Evolutionary conservation across 768 basidiomycete genomes (phyloP), one percentile per base, ranked within the genome.

Genomic region (Rhodosporidiobolus odoratus): DNA sequence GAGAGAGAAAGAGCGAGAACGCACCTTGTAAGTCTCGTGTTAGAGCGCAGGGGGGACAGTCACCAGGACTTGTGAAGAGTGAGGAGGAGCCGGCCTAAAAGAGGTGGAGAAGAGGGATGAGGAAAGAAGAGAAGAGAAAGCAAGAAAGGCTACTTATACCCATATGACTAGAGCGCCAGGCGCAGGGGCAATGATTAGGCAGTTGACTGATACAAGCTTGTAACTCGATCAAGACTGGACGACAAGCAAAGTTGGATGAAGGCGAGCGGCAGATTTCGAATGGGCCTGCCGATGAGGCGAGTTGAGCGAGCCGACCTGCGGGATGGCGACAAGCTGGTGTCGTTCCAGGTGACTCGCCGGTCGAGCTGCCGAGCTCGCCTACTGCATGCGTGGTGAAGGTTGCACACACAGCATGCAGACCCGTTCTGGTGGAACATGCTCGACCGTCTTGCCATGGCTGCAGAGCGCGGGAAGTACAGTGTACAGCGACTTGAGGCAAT

Each of bases 1-100:
- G 48, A 25, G n/a, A 13, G n/a, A 50, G 48, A n/a, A 50, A 23
- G 48, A n/a, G 15, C 17, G 25, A 19, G 34, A 30, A 35, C 58
- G 50, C 16, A 57, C 58, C 58, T 61, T 41, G 52, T 37, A 54
- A 63, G 32, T 58, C 59, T 58, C 48, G 37, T 66, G 48, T 6
- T 15, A 6, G 54, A 57, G 47, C 48, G 41, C 21, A n/a, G 3
- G 58, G 58, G 50, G 37, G 62, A 63, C 61, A 50, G 68, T 69
- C 68, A 69, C 61, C 68, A 57, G 68, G 68, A 63, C 62, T 47
- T 58, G 56, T 63, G 37, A 40, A 30, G 53, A 17, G 27, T 43
- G 37, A 50, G 52, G 32, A 53, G 27, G 32, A 53, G 52, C 27
- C 52, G 52, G 52, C n/a, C n/a, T n/a, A 53, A 19, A 53, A 32